A percentile compares a stretch with the other conserved stretches of the same genome.
Conservation (phyloP, 768 basidiomycete species). For the Rhodotorula sphaerocarpa region DNA sequence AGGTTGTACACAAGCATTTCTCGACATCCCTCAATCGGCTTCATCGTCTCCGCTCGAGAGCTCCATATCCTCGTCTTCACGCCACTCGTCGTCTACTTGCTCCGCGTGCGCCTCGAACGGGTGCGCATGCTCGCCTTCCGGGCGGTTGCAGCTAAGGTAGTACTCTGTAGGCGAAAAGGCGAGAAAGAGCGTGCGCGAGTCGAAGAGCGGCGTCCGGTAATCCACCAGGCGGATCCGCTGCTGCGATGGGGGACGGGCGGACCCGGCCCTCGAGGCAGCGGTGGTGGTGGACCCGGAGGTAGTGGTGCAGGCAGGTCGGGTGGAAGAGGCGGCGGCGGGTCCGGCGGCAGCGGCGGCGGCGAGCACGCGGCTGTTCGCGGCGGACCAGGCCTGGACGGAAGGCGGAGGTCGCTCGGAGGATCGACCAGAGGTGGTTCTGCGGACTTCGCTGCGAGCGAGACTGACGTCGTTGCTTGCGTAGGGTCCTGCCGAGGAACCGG, state of each 20-base stretch:
- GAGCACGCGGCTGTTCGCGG: not conserved
- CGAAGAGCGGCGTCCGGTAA: constrained; percentile 12
- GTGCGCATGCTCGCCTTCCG: too few species aligned
- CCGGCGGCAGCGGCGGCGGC: not conserved
- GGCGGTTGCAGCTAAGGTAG: constrained; percentile 9
- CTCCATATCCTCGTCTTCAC: constrained; percentile 22
- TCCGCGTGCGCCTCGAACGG: not conserved
- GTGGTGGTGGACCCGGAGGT: not conserved
- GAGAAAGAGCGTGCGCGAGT: constrained; percentile 14
- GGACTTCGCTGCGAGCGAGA: too few species aligned
- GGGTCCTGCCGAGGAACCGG: not conserved
- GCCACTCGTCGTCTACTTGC: too few species aligned
- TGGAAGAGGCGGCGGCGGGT: not conserved
- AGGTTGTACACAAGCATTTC: too few species aligned
- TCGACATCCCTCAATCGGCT: too few species aligned
- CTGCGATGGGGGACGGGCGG: too few species aligned
- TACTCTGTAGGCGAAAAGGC: constrained; percentile 13
- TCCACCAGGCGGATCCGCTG: constrained; percentile 11
- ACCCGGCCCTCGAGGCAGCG: too few species aligned
- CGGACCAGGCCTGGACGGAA: not conserved
- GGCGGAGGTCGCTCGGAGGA: not conserved
- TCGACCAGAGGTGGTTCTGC: not conserved
- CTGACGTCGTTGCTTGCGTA: too few species aligned
- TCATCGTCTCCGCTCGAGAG: not conserved
- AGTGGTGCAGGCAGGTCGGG: not conserved